These are phyloP conservation scores for Globisporangium abappressorium DNA, from an alignment of 352 stramenopile species.

Conservation along the genomic window DNA sequence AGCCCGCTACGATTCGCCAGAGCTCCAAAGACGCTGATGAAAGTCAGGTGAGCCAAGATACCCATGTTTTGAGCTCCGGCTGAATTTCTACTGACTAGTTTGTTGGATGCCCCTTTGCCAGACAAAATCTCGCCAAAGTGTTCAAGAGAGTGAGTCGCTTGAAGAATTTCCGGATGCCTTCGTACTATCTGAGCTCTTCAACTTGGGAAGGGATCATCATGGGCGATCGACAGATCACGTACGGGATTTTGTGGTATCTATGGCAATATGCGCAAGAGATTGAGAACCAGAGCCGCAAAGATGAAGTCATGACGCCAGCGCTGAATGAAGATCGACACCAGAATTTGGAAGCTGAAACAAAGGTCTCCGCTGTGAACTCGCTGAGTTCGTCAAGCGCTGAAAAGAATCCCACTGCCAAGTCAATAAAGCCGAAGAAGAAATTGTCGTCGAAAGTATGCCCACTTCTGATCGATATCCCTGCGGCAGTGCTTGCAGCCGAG, in stretches of 20 bases:
- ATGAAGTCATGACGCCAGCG: neutral
- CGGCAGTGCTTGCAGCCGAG: constrained; percentile 19
- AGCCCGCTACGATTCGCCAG: neutral
- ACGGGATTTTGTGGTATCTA: constrained; percentile 50
- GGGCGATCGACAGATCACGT: constrained; percentile 43
- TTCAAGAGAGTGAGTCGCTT: constrained; percentile 18
- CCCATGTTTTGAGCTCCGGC: neutral
- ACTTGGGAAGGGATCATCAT: constrained; percentile 36
- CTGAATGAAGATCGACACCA: neutral
- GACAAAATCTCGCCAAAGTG: constrained; percentile 31
- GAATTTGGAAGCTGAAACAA: neutral
- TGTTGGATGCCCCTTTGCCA: constrained; percentile 7
- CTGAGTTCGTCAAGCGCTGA: neutral
- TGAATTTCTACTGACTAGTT: neutral
- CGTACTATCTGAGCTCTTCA: constrained; percentile 19
- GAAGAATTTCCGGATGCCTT: constrained; percentile 11
- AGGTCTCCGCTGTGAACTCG: neutral
- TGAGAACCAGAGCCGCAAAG: constrained; percentile 2
- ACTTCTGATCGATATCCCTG: constrained; percentile 23
- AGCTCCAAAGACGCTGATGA: constrained; percentile 13
- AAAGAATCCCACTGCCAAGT: neutral
- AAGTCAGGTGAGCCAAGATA: constrained; percentile 9
- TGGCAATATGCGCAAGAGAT: constrained; percentile 30
- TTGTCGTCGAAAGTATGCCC: constrained; percentile 1
- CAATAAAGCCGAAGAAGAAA: neutral